Evolutionary conservation across 2,329 filamentous ascomycete genomes (phyloP).

Genomic region (Cladophialophora bantiana): DNA sequence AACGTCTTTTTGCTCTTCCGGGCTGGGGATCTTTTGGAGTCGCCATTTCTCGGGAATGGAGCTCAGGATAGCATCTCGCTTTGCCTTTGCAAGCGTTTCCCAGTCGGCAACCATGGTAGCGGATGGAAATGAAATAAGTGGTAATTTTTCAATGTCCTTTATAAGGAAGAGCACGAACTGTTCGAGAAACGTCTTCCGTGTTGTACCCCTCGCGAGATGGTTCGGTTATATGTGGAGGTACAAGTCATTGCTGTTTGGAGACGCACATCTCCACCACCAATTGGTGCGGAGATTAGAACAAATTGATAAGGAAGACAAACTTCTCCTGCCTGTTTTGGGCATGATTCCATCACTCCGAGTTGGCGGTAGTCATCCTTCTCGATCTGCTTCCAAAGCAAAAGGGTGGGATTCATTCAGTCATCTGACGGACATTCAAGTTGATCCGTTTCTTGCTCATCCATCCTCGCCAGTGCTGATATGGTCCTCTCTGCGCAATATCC

Average conservation of each 20-base stretch:
- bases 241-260: not conserved
- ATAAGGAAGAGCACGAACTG: not conserved
- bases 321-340: conserved; percentile 29
- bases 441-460: conserved; percentile 91
- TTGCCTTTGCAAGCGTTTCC: conserved; percentile 59
- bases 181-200: not conserved
- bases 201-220: not conserved
- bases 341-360: conserved; percentile 11
- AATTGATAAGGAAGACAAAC: conserved; percentile 20
- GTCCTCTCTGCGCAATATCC: conserved; percentile 50
- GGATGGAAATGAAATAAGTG: not conserved
- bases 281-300: not conserved
- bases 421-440: conserved; percentile 92
- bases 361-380: not conserved
- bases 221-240: not conserved
- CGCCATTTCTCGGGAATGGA: conserved; percentile 66
- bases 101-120: conserved; percentile 49
- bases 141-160: not conserved
- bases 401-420: conserved; percentile 53
- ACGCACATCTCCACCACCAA: conserved; percentile 26
- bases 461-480: conserved; percentile 74
- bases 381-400: not conserved
- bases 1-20: conserved; percentile 62
- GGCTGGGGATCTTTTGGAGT: conserved; percentile 56
- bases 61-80: conserved; percentile 61